Evolutionary conservation across 2,329 filamentous ascomycete genomes (phyloP), one percentile per base, ranked within the genome.

Genomic region (Neofusicoccum kwambonambiense): DNA sequence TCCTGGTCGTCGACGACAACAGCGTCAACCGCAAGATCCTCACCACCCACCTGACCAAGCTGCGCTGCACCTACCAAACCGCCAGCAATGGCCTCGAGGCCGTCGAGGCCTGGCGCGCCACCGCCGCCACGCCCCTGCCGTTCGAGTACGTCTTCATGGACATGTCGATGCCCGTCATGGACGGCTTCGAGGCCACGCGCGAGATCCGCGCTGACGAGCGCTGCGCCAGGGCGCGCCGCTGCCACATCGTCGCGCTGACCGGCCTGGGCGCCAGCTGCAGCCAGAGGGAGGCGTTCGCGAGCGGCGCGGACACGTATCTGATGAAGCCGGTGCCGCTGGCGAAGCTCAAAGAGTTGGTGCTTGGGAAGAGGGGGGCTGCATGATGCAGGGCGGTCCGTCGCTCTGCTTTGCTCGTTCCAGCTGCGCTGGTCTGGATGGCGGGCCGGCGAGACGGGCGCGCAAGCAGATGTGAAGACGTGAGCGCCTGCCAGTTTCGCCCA

Each of bases 21-120:
- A 19, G 49, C 3, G 51, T 67, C 41, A 86, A 81, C 75, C 71
- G 79, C 71, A 67, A 74, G 86, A 71, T 90, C 90, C 42, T 88
- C 85, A 65, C 90, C 13, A 64, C 62, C 4, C 67, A 65, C 41
- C 52, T 64, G 45, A 37, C 22, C 13, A 66, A 65, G 44, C 66
- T 65, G n/a, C 69, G 70, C 4, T 75, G 77, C 5, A 74, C 75
- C 62, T 68, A 69, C 3, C 49, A 37, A 9, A 45, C 56, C 49
- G 68, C 63, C 19, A 74, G 76, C 42, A 78, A 82, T 64, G 80
- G 80, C 15, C 74, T 76, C 22, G 65, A 79, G 39, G 80, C 80
- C 1, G 76, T 82, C 4, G 74, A 73, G 65, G 76, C 76, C 3
- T 67, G 78, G 3, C 64, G 37, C 27, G 27, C 27, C 27, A n/a